These are phyloP conservation scores for Holtermannia corniformis DNA, from an alignment of 768 basidiomycete species.

Conservation along the genomic window DNA sequence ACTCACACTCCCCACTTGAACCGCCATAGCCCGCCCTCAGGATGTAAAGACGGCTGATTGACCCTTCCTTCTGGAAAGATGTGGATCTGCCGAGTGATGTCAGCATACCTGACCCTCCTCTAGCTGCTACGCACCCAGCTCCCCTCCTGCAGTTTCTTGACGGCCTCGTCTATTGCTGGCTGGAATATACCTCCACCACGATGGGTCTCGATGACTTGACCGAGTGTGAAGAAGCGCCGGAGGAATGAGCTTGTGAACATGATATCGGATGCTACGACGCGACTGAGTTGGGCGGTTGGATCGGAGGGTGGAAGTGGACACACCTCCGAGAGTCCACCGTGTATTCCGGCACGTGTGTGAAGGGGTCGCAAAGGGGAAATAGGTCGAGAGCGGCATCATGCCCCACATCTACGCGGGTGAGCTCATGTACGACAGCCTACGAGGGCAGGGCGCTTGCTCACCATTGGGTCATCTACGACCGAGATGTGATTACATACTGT, in stretches of 20 bases:
- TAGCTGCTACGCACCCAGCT: slow-evolving; percentile 82
- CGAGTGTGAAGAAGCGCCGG: slow-evolving; percentile 73
- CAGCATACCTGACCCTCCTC: neutral
- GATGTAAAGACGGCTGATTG: slow-evolving; percentile 50
- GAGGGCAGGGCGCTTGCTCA: slow-evolving; percentile 8
- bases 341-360: slow-evolving; percentile 40
- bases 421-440: slow-evolving; percentile 1
- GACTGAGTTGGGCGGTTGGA: neutral
- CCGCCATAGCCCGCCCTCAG: slow-evolving; percentile 48
- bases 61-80: slow-evolving; percentile 84
- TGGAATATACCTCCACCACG: slow-evolving; percentile 85
- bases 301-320: slow-evolving; percentile 7
- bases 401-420: slow-evolving; percentile 73
- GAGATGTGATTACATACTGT: slow-evolving; percentile 90
- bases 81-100: slow-evolving; percentile 56
- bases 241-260: slow-evolving; percentile 92
- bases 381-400: slow-evolving; percentile 58
- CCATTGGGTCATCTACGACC: slow-evolving; percentile 48
- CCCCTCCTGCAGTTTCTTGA: slow-evolving; percentile 67
- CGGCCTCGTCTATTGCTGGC: slow-evolving; percentile 71
- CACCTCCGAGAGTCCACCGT: slow-evolving; percentile 74
- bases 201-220: slow-evolving; percentile 87
- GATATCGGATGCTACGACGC: slow-evolving; percentile 50
- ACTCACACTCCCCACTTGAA: slow-evolving; percentile 97
- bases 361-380: slow-evolving; percentile 46